Conservation (phyloP, 768 basidiomycete genomes). For the Strobilomyces confusus region DNA sequence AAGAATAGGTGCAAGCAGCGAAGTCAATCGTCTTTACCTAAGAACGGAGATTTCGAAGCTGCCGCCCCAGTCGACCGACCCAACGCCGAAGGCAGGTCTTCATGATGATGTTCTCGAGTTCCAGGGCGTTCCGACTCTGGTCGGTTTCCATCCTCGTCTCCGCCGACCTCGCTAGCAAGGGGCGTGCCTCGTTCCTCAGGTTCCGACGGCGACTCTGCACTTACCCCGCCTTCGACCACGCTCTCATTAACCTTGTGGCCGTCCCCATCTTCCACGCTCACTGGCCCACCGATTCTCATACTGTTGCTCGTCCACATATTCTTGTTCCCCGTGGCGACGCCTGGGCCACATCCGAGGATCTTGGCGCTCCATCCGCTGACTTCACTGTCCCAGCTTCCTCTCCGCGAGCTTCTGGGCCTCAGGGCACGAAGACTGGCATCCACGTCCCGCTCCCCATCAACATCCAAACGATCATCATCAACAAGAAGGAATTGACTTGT, state of each 20-base stretch:
- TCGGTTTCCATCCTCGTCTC: slow-evolving; percentile 6
- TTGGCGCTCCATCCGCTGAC: slow-evolving; percentile 85
- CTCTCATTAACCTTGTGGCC: slow-evolving; percentile 30
- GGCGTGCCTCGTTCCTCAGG: slow-evolving; percentile 6
- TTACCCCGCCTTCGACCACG: slow-evolving; percentile 14
- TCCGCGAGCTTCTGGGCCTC: slow-evolving; percentile 76
- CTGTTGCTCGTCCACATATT: slow-evolving; percentile 63
- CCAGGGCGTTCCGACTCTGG: slow-evolving; percentile 3
- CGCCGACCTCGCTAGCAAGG: background rate
- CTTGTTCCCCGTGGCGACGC: slow-evolving; percentile 47
- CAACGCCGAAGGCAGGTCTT: slow-evolving; percentile 23
- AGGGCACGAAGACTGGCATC: slow-evolving; percentile 90
- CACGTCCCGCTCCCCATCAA: slow-evolving; percentile 54
- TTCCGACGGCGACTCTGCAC: slow-evolving; percentile 6
- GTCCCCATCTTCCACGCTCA: slow-evolving; percentile 44
- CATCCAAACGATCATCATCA: slow-evolving; percentile 60
- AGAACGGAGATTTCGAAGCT: slow-evolving; percentile 10
- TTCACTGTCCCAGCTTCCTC: slow-evolving; percentile 91
- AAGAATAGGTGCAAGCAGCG: background rate
- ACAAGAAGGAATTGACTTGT: slow-evolving; percentile 63
- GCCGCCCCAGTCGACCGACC: slow-evolving; percentile 26
- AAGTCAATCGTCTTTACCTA: slow-evolving; percentile 4
- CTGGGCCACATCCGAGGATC: slow-evolving; percentile 44
- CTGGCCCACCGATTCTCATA: slow-evolving; percentile 48
- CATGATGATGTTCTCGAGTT: slow-evolving; percentile 8